Base-by-base conservation (phyloP, 768 basidiomycete species). In the Tephrocybe sp. region DNA sequence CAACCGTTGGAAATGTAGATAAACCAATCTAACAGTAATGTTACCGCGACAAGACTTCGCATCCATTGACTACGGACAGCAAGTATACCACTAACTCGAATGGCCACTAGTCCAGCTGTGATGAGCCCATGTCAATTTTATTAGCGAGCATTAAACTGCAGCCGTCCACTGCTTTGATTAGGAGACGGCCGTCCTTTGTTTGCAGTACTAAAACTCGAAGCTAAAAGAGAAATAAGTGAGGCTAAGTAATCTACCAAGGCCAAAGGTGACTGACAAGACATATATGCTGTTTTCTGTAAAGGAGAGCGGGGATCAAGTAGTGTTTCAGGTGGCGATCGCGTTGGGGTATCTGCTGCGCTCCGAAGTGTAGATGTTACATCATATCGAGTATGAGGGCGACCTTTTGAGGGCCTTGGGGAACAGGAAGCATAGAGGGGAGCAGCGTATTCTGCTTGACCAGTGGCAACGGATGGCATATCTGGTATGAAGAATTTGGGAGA, bases 401-500 rank as follows among this genome's bases (percentile, higher is more conserved):
- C 20, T 46, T 42, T 34, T 10, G 43, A 32, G 13, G 31, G 39
- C 17, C 35, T 22, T 10, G 33, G 36, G 12, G 30, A 26, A 16
- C 17, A 14, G 19, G n/a, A 16, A 16, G 33, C 14, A 19, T 19
- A 11, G 2, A 14, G 20, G 68, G 47, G 45, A 53, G 20, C 60
- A 65, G 31, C 8, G 16, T 9, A 45, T 30, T 20, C 31, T 38
- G 22, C 10, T 12, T 36, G 41, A 34, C 10, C 4, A 32, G 55
- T 45, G 4, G 48, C 26, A 16, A 41, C 16, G 19, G 26, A 33
- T 11, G 42, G 42, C 31, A 20, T 34, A 10, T 22, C 48, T 30
- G 50, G 41, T 4, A 54, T 52, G 14, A 49, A 52, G 16, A 51
- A 45, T 14, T n/a, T 31, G n/a, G 60, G 60, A 33, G 56, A 58